Evolutionary conservation across 805 yeast species (phyloP).

Genomic region (Pichia thaimueangensis): DNA sequence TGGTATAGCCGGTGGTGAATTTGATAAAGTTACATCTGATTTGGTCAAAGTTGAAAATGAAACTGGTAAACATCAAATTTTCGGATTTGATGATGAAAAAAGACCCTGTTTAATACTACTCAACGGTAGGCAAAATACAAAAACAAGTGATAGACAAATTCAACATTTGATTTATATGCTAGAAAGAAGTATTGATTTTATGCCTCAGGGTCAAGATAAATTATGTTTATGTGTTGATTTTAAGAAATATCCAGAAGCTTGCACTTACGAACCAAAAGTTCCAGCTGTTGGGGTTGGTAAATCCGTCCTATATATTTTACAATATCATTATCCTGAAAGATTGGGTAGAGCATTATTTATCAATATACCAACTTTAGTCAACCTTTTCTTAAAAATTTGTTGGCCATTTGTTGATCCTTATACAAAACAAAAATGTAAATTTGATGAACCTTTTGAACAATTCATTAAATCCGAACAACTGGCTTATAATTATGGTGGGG

Average conservation of each 20-base stretch:
- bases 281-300: conserved; percentile 85
- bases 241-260: conserved; percentile 61
- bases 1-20: conserved; percentile 56
- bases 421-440: conserved; percentile 88
- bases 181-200: conserved; percentile 84
- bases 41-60: conserved; percentile 63
- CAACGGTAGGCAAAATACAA: conserved; percentile 97
- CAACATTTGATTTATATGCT: conserved; percentile 91
- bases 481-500: conserved; percentile 80
- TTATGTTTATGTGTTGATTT: conserved; percentile 89
- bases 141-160: conserved; percentile 81
- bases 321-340: conserved; percentile 96
- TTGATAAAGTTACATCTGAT: conserved; percentile 45
- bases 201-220: conserved; percentile 96
- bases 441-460: conserved; percentile 79
- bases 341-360: conserved; percentile 86
- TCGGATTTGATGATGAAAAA: conserved; percentile 85
- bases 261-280: conserved; percentile 33
- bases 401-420: conserved; percentile 96
- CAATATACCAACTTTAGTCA: conserved; percentile 91
- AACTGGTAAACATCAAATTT: conserved; percentile 84
- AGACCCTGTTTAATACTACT: conserved; percentile 88
- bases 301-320: conserved; percentile 84
- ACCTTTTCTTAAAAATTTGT: conserved; percentile 87
- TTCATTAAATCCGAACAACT: conserved; percentile 79